Evolutionary conservation across 257 asterid genomes (phyloP).

Genomic region (Rehmannia glutinosa): DNA sequence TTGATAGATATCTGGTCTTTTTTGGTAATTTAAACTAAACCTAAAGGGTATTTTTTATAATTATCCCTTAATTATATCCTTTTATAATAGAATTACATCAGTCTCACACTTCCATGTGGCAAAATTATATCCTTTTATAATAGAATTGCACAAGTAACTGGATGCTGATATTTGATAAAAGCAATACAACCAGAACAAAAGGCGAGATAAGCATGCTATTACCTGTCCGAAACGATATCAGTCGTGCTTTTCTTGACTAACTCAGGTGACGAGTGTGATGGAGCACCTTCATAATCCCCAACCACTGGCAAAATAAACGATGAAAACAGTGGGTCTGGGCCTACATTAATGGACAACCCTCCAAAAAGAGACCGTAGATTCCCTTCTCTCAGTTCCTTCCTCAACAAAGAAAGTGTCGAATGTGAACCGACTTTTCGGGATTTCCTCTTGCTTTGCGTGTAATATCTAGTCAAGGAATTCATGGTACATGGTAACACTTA

Average conservation of each 20-base stretch:
- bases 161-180: neutral
- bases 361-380: conserved; percentile 82
- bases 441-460: conserved; percentile 97
- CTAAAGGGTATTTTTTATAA: too few species aligned
- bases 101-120: neutral
- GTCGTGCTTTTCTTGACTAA: conserved; percentile 54
- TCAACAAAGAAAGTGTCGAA: conserved; percentile 80
- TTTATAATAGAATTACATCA: neutral
- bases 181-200: neutral
- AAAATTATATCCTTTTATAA: neutral
- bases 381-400: conserved; percentile 93
- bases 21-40: too few species aligned
- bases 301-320: conserved; percentile 83
- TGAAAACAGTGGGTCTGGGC: conserved; percentile 85
- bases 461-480: conserved; percentile 67
- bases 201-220: neutral
- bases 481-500: conserved; percentile 2
- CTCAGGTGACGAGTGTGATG: conserved; percentile 50
- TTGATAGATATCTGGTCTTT: too few species aligned
- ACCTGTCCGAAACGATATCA: conserved; percentile 60
- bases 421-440: conserved; percentile 69
- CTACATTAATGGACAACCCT: conserved; percentile 71
- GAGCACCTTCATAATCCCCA: conserved; percentile 60
- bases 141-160: neutral
- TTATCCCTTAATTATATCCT: neutral